Conservation (phyloP, 2,329 filamentous ascomycete genomes). For the Curvularia sp. region DNA sequence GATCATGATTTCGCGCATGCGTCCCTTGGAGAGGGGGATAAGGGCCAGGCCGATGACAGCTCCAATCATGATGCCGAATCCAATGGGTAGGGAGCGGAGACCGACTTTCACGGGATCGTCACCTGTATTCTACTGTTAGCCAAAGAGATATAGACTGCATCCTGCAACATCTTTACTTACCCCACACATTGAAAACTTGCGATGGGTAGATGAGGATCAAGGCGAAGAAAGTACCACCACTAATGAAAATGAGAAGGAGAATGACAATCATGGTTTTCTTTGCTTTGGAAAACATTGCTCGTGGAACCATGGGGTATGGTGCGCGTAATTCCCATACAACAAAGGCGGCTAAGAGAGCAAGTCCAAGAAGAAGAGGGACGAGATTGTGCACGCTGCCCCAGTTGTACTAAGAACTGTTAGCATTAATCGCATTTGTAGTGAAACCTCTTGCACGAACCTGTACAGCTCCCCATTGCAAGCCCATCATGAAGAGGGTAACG, state of each 20-base stretch:
- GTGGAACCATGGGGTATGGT: conserved; percentile 55
- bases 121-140: conserved; percentile 23
- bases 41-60: conserved; percentile 66
- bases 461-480: conserved; percentile 49
- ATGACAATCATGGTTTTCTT: conserved; percentile 43
- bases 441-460: conserved; percentile 26
- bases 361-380: conserved; percentile 61
- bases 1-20: conserved; percentile 67
- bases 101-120: conserved; percentile 69
- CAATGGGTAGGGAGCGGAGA: conserved; percentile 69
- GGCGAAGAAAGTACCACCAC: conserved; percentile 46
- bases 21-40: conserved; percentile 64
- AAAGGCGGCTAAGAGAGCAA: conserved; percentile 57
- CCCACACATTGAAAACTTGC: conserved; percentile 45
- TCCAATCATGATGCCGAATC: conserved; percentile 68
- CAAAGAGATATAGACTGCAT: background rate
- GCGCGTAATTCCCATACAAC: conserved; percentile 58
- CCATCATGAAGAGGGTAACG: conserved; percentile 49
- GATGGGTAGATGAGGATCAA: conserved; percentile 48
- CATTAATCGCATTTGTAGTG: background rate
- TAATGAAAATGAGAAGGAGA: conserved; percentile 45
- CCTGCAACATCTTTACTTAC: conserved; percentile 15
- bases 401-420: conserved; percentile 61
- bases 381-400: conserved; percentile 65
- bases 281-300: conserved; percentile 39